Percentiles rank a stretch among this genome's conserved stretches.
phyloP scores from a whole-genome alignment of 2,329 filamentous ascomycete species.

The Diaporthe batatas region DNA sequence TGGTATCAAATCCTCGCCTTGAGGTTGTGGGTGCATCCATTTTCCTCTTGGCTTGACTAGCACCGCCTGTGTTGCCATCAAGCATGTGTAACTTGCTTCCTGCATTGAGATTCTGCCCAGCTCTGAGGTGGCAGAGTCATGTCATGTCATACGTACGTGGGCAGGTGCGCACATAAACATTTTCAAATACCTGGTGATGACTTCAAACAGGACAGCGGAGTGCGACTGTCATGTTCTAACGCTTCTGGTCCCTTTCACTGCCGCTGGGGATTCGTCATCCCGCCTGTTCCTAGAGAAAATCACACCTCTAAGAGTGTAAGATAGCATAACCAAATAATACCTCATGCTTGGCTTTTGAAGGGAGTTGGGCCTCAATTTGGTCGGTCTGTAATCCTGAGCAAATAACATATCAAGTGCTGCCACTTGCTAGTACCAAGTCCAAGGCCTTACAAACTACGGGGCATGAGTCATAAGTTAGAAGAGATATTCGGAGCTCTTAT shows the following conservation, averaged over 20 bases:
- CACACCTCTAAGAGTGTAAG: background rate
- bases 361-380: background rate
- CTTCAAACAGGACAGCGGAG: background rate
- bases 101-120: background rate
- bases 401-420: background rate
- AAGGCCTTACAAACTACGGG: background rate
- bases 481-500: background rate
- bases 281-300: background rate
- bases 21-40: no score
- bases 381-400: no score
- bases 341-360: background rate
- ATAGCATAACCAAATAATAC: background rate
- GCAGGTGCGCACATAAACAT: background rate
- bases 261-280: background rate
- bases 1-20: no score
- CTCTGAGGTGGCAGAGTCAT: background rate
- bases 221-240: background rate
- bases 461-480: background rate
- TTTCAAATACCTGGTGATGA: no score
- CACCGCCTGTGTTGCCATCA: background rate
- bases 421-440: background rate
- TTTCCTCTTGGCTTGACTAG: no score
- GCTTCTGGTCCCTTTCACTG: background rate
- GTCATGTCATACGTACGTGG: background rate
- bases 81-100: background rate